phyloP scores from a whole-genome alignment of 345 rosid species.

The Populus tremula region DNA sequence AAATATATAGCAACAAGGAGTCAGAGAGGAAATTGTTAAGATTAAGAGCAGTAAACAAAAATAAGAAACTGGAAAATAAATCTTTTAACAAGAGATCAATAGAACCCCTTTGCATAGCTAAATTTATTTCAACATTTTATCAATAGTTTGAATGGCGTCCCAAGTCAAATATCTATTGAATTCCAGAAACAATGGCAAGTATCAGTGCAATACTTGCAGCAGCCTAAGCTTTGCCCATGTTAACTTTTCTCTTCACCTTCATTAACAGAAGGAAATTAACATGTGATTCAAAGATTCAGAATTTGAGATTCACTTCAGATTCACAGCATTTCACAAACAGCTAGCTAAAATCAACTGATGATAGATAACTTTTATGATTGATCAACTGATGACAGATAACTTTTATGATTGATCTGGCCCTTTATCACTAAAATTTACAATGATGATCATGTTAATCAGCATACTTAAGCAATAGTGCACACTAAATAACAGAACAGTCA shows the following conservation, averaged over 20 bases:
- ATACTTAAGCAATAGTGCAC: not conserved
- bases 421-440: not conserved
- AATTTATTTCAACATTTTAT: not conserved
- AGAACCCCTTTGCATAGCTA: not conserved
- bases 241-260: constrained; percentile 2
- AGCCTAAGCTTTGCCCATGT: not conserved
- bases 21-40: not conserved
- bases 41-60: not conserved
- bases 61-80: not conserved
- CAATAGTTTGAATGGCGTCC: not conserved
- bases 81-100: not conserved
- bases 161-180: not conserved
- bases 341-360: not conserved
- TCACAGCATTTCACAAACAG: not conserved
- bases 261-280: not conserved
- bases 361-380: not conserved
- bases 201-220: not conserved
- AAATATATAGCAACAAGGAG: not conserved
- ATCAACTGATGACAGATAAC: not conserved
- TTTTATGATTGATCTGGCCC: not conserved
- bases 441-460: not conserved
- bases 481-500: not conserved
- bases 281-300: not conserved
- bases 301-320: not conserved
- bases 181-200: not conserved